Evolutionary conservation across 2,329 filamentous ascomycete species (phyloP).

Genomic region (Pseudogymnoascus sp.): DNA sequence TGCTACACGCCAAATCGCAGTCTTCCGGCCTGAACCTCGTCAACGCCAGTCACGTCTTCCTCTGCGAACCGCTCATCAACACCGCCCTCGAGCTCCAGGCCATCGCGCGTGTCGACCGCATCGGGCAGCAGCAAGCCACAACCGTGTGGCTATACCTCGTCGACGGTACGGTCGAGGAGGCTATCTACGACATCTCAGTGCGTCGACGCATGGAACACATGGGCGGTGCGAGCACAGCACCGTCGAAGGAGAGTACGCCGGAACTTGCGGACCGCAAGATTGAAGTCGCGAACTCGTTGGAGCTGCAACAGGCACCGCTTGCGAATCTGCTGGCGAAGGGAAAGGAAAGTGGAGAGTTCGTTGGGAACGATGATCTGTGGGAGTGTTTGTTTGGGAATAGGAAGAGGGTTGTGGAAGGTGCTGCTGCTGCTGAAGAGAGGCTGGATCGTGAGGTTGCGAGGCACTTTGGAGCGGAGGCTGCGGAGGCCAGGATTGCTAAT

Average conservation of each 20-base stretch:
- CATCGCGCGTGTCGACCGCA: slow-evolving; percentile 89
- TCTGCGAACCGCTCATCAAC: slow-evolving; percentile 90
- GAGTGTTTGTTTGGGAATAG: slow-evolving; percentile 69
- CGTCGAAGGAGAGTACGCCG: slow-evolving; percentile 35
- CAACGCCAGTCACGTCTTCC: slow-evolving; percentile 86
- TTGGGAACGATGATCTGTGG: slow-evolving; percentile 76
- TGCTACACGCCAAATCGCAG: slow-evolving; percentile 83
- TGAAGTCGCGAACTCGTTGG: slow-evolving; percentile 76
- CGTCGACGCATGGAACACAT: slow-evolving; percentile 72
- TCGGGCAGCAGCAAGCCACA: slow-evolving; percentile 79
- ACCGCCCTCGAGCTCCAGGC: slow-evolving; percentile 91
- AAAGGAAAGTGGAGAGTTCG: slow-evolving; percentile 67
- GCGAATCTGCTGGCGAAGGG: slow-evolving; percentile 63
- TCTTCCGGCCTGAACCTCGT: slow-evolving; percentile 85
- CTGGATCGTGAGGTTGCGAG: slow-evolving; percentile 21
- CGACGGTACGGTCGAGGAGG: slow-evolving; percentile 84
- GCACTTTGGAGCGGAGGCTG: slow-evolving; percentile 44
- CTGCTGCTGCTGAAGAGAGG: slow-evolving; percentile 11
- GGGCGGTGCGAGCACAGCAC: slow-evolving; percentile 32
- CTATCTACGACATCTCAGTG: slow-evolving; percentile 82
- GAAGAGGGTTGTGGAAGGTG: neutral
- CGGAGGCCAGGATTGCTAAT: slow-evolving; percentile 35
- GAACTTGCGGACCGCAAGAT: slow-evolving; percentile 50
- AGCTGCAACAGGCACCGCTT: slow-evolving; percentile 67
- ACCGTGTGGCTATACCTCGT: slow-evolving; percentile 95